Evolutionary conservation across 2,329 filamentous ascomycete genomes (phyloP), one percentile per base, ranked within the genome.

Genomic region (Calonectria naviculata): DNA sequence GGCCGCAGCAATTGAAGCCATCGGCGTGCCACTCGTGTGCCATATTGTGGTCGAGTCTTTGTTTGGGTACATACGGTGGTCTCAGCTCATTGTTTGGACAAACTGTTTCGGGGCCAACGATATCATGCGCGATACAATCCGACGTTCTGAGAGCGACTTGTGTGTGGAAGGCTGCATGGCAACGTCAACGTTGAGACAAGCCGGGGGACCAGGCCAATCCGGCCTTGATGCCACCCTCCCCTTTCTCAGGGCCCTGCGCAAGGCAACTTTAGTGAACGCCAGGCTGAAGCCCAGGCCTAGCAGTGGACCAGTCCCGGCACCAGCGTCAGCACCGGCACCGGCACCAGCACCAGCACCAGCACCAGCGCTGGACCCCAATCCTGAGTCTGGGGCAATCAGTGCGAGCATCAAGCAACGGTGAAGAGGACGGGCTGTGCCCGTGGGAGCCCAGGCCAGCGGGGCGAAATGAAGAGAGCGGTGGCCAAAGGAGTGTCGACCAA

Each of bases 251-350:
- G 29, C 67, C 61, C n/a, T 69, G 67, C 49, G 52, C 52, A 60
- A 21, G 67, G 42, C 67, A 49, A 52, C 49, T n/a, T 60, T 65
- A 65, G 67, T 60, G 62, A 65, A 61, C 52, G 44, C 62, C 54
- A 54, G 62, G 67, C 62, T 70, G 52, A 70, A 60, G 44, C 67
- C 34, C 28, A 46, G 38, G 63, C 13, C 28, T 10, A 58, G 63
- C 19, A 38, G 56, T 54, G 47, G 46, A 28, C 47, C 62, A 65
- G 47, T 54, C 62, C 29, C 62, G 36, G 34, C 46, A 49, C 21
- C 17, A 28, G 46, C 28, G 24, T 19, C 54, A n/a, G 26, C 26
- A 65, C 62, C 28, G 44, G 8, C 36, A n/a, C 38, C 38, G 58
- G 13, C 29, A n/a, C 21, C 17, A 28, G 46, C 28, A n/a, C 24